A percentile compares a stretch with the other conserved stretches of the same genome.
phyloP scores from a whole-genome alignment of 371 early-diverging fungal species.

The Mucor irregularis region DNA sequence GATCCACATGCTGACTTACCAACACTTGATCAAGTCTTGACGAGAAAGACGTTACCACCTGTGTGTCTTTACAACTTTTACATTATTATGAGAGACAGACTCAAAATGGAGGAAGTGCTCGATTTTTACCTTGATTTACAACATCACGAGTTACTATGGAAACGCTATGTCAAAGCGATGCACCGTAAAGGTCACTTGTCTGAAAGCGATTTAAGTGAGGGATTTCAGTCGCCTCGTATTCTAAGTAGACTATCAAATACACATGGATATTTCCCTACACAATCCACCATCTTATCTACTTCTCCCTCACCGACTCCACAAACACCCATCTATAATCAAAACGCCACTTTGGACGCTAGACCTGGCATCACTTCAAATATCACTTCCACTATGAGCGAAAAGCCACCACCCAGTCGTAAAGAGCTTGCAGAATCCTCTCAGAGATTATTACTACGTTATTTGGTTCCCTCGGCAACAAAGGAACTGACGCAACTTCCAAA shows the following conservation, averaged over 20 bases:
- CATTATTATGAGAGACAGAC: slow-evolving; percentile 63
- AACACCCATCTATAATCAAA: too few relatives aligned
- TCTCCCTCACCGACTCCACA: slow-evolving; percentile 1
- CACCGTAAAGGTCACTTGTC: slow-evolving; percentile 38
- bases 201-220: slow-evolving; percentile 44
- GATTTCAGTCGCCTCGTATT: slow-evolving; percentile 38
- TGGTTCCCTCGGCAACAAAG: slow-evolving; percentile 58
- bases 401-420: slow-evolving; percentile 45
- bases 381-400: neutral
- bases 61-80: slow-evolving; percentile 71
- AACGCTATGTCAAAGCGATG: slow-evolving; percentile 51
- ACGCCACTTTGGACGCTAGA: neutral
- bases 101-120: slow-evolving; percentile 61
- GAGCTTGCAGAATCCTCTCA: slow-evolving; percentile 63
- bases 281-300: neutral
- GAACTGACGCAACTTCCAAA: slow-evolving; percentile 45
- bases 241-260: slow-evolving; percentile 35
- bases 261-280: neutral
- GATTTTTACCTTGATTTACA: slow-evolving; percentile 72
- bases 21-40: slow-evolving; percentile 60
- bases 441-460: slow-evolving; percentile 52
- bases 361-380: neutral
- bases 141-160: slow-evolving; percentile 65
- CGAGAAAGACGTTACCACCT: slow-evolving; percentile 64
- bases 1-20: slow-evolving; percentile 39